A percentile compares a stretch with the other conserved stretches of the same genome.
phyloP scores from a whole-genome alignment of 768 basidiomycete genomes.

The Serendipita indica region DNA sequence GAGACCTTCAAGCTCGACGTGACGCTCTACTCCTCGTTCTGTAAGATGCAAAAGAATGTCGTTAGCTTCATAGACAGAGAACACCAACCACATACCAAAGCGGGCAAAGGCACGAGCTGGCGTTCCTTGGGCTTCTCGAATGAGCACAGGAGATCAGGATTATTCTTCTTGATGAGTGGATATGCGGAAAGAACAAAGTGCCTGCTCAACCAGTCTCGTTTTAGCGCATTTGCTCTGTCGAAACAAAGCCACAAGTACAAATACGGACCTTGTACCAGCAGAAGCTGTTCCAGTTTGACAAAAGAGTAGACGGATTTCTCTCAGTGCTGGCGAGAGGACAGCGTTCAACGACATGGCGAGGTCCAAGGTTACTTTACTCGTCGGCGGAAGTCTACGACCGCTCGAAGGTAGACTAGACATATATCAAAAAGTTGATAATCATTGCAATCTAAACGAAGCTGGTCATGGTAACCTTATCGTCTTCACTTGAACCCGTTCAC shows the following conservation, averaged over 20 bases:
- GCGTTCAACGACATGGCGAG: slow-evolving; percentile 45
- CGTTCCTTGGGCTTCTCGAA: slow-evolving; percentile 65
- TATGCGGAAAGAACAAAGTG: slow-evolving; percentile 69
- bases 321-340: slow-evolving; percentile 59
- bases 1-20: slow-evolving; percentile 66
- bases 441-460: too few species aligned
- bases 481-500: background rate
- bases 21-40: slow-evolving; percentile 72
- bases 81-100: slow-evolving; percentile 45
- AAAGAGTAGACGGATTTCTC: slow-evolving; percentile 67
- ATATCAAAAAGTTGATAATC: background rate
- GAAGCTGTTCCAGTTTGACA: slow-evolving; percentile 67
- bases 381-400: background rate
- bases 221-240: background rate
- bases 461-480: too few species aligned
- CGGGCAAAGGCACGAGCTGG: slow-evolving; percentile 73
- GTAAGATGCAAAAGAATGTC: slow-evolving; percentile 3
- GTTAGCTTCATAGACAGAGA: background rate
- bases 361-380: background rate
- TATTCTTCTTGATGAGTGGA: slow-evolving; percentile 60
- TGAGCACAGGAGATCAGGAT: slow-evolving; percentile 72
- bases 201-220: slow-evolving; percentile 25
- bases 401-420: background rate
- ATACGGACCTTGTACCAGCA: slow-evolving; percentile 56
- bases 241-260: background rate